Base-by-base conservation (phyloP, 192 early-diverging fungal species). In the Backusella parvicylindrica region DNA sequence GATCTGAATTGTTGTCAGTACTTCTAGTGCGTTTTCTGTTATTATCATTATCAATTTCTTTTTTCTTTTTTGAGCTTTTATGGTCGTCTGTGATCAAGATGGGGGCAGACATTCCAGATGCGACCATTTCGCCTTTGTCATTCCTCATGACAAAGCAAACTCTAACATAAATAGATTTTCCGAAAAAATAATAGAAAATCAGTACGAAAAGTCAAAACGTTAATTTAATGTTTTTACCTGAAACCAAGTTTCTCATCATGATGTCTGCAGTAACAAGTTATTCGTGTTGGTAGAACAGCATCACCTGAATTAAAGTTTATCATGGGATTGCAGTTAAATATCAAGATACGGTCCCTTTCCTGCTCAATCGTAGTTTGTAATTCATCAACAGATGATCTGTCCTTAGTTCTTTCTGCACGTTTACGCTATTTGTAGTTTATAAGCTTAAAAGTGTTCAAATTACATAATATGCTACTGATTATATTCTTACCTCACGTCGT, bases 31-130 rank as follows among this genome's bases (percentile, higher is more conserved):
- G 26, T 9, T 65, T 65, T 6, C 28, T 65, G 0, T 33, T 65
- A 33, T 15, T 65, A 35, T 16, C 28, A 71, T 50, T 56, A 70
- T 50, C 21, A 30, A 47, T 37, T 11, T 43, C 72, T 23, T 37
- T 47, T 47, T 87, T 87, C 38, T 84, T 82, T 69, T 86, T 86
- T 26, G 92, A 88, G 13, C 93, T 95, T 82, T 98, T 98, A 88
- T 98, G 97, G 83, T 98, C 97, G 75, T 98, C 97, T 6, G 97
- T 98, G 79, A 98, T 97, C 90, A 97, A 91, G 67, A 98, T 97
- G 9, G 97, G 94, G 6, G 95, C 91, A 23, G 95, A 95, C 41
- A 94, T 81, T 26, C 93, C 94, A 11, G 86, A 87, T 11, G 96
- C 95, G 33, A 97, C 80, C 38, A 92, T 80, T 15, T 80, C 75